Evolutionary conservation across 495 filamentous ascomycete genomes (phyloP), one percentile per base, ranked within the genome.

Genomic region (Pseudevernia furfuracea): DNA sequence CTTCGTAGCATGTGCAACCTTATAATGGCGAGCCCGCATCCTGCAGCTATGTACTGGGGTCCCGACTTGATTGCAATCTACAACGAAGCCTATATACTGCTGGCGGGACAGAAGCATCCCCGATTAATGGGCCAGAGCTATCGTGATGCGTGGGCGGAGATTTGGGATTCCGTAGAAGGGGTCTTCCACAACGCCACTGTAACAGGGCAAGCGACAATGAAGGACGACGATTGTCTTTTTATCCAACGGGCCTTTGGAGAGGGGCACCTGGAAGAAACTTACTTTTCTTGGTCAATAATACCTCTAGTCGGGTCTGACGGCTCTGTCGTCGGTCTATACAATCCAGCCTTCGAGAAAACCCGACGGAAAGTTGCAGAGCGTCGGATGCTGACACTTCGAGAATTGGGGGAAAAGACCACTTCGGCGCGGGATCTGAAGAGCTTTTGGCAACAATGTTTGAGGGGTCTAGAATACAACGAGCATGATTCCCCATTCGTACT

Each of bases 31-130:
- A 85, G 81, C 62, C 87, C 87, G 38, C 85, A 89, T 74, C 87
- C 87, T 19, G 84, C 84, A 9, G 86, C 87, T 1, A 83, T 90
- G 78, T 89, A 89, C 72, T 90, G 87, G 87, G 87, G 87, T 8
- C 71, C 76, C 12, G 84, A 88, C 43, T 76, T 82, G 43, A 79
- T 84, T 28, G 82, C 85, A 23, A 85, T 90, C 44, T 90, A 90
- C 71, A 90, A 90, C 68, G 85, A 89, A 67, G 85, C 87, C 17
- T 89, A 89, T 71, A 81, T 87, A 37, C 65, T 81, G 8, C 71
- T 90, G 15, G 87, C 87, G 3, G 87, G 87, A 17, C 75, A 85
- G 65, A 89, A 89, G 67, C 87, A 90, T 67, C 87, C 87, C 0
- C 65, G 63, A 25, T 70, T 90, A 21, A 90, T 90, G 87, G 87